Conservation (phyloP, 2,329 filamentous ascomycete species). For the Clarireedia paspali region DNA sequence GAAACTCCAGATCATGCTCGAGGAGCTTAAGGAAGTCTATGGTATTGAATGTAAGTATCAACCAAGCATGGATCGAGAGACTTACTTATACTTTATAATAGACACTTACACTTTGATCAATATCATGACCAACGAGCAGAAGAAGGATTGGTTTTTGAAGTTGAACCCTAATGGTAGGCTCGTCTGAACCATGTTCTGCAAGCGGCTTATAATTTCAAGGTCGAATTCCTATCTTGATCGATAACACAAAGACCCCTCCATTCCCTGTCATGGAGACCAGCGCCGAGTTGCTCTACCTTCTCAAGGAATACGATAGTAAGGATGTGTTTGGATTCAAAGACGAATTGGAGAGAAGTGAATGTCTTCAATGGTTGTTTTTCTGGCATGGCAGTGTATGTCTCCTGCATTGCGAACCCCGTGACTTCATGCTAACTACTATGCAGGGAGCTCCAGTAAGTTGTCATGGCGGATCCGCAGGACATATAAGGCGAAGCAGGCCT, state of each 20-base stretch:
- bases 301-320: slow-evolving; percentile 38
- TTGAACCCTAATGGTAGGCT: slow-evolving; percentile 37
- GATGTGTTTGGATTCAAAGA: slow-evolving; percentile 44
- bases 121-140: slow-evolving; percentile 41
- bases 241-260: slow-evolving; percentile 40
- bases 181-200: neutral
- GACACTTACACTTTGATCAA: slow-evolving; percentile 11
- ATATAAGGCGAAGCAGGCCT: no score
- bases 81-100: neutral
- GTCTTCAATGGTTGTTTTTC: slow-evolving; percentile 47
- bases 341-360: slow-evolving; percentile 40
- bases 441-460: neutral
- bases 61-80: neutral
- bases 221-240: slow-evolving; percentile 42
- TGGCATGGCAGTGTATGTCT: slow-evolving; percentile 39
- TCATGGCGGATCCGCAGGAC: neutral
- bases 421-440: neutral
- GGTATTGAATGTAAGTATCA: slow-evolving; percentile 38
- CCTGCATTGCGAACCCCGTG: neutral
- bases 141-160: slow-evolving; percentile 46
- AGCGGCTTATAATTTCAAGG: slow-evolving; percentile 11
- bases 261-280: slow-evolving; percentile 46
- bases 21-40: slow-evolving; percentile 44
- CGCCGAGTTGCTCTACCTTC: slow-evolving; percentile 45
- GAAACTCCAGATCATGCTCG: slow-evolving; percentile 46